Base-by-base conservation (phyloP, 495 filamentous ascomycete genomes). In the Articulospora tetracladia region DNA sequence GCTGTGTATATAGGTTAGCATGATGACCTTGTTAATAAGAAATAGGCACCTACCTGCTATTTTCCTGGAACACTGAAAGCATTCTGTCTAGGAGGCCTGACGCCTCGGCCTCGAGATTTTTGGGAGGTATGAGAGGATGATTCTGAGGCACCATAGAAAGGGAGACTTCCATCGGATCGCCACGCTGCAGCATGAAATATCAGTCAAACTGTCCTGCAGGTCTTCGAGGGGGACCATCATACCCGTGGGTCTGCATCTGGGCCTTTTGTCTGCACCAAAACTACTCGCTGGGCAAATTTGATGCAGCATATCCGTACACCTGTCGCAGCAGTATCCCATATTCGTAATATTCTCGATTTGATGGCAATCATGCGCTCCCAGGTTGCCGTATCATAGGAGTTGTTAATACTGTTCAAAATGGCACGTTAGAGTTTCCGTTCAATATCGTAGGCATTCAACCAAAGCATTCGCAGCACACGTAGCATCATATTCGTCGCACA, bases 211-310 rank as follows among this genome's bases (percentile, higher is more conserved):
- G 60, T 28, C 22, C 28, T 25, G 51, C n/a, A 12, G 75, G 39
- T 51, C 22, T 13, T 28, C 36, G n/a, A 19, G 26, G 19, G 20
- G 25, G 53, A 22, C 24, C 13, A 30, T 55, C 86, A 52, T 82
- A 96, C 93, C 77, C 91, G 86, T 60, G 90, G 91, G 70, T 98
- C 94, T 26, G 85, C 78, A 64, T 92, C 87, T 61, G 86, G 73
- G 36, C 91, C 92, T 15, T 86, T 87, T 7, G 92, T 97, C 70
- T 98, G 93, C 7, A 91, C 87, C 56, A 96, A 87, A 46, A 98
- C 89, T 34, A 98, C 91, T 25, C 90, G 83, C 76, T 98, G 93
- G 17, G 90, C 86, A 68, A 98, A 98, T 70, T 98, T 98, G 79
- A 97, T 89, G 73, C 94, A 97, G 79, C 91, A 93, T 68, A 97